Percentiles rank a stretch among this genome's conserved stretches.
Conservation (phyloP, 257 asterid species). For the Rhazya stricta region DNA sequence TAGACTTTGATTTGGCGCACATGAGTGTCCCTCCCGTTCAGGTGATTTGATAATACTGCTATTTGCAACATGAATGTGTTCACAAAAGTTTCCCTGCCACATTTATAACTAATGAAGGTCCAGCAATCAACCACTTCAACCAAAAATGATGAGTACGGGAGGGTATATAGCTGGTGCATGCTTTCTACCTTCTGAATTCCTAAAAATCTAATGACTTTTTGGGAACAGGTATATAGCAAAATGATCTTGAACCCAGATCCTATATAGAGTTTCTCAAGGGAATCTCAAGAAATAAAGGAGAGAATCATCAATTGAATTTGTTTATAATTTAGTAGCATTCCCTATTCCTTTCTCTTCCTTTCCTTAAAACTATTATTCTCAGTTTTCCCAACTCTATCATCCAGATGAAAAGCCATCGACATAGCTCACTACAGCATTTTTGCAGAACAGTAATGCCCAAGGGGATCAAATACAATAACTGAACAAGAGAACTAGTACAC, state of each 20-base stretch:
- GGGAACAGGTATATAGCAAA: neutral
- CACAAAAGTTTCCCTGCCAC: conserved; percentile 84
- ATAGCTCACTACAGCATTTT: neutral
- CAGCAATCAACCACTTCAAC: conserved; percentile 2
- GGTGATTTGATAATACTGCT: conserved; percentile 74
- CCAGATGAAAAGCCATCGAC: neutral
- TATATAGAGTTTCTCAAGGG: neutral
- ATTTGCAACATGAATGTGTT: conserved; percentile 96
- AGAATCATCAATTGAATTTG: neutral
- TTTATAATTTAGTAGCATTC: neutral
- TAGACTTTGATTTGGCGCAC: conserved; percentile 93
- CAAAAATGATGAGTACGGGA: neutral
- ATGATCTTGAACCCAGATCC: neutral
- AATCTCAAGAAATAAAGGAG: neutral
- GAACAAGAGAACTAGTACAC: neutral
- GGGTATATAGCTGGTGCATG: neutral
- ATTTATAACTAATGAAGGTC: neutral
- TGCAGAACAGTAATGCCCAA: neutral
- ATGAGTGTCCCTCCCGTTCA: conserved; percentile 92
- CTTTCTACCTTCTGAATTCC: neutral
- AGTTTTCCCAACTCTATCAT: neutral
- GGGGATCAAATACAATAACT: neutral
- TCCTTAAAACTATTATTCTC: neutral
- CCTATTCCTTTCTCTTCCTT: neutral
- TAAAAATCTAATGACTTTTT: neutral